Percentiles rank a stretch among this genome's conserved stretches.
Evolutionary conservation across 441 rosid species (phyloP).

Genomic region (Erodium trifolium): DNA sequence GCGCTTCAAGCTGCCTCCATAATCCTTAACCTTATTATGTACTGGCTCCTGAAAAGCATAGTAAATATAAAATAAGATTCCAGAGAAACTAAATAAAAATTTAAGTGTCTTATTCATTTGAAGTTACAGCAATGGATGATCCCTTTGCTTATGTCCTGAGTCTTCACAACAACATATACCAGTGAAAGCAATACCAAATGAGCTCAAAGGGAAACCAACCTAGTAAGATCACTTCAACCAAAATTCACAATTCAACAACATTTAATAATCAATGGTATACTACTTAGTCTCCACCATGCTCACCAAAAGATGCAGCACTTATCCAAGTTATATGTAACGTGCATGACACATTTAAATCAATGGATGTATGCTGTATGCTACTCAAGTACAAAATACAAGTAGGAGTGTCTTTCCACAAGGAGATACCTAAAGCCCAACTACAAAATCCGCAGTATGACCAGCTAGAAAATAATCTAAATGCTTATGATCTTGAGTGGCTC

Average conservation of each 20-base stretch:
- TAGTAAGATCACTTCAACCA: neutral
- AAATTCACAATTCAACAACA: too few relatives aligned
- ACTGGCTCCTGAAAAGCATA: slow-evolving; percentile 19
- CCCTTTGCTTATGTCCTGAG: neutral
- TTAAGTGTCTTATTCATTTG: neutral
- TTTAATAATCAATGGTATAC: too few relatives aligned
- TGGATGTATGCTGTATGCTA: neutral
- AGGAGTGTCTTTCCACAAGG: too few relatives aligned
- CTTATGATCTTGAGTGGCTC: neutral
- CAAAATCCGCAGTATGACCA: neutral
- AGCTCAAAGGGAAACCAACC: neutral
- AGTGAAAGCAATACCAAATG: neutral
- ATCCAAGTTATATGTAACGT: neutral
- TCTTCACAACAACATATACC: neutral
- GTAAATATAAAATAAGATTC: neutral
- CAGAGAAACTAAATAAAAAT: neutral
- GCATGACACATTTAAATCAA: neutral
- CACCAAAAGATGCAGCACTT: neutral
- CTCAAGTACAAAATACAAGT: neutral
- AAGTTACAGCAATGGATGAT: neutral
- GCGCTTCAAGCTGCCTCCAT: slow-evolving; percentile 18
- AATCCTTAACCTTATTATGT: slow-evolving; percentile 18
- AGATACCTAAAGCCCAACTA: too few relatives aligned
- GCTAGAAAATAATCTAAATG: neutral
- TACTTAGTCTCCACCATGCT: neutral